These are phyloP conservation scores for Fusarium protoensiforme DNA, from an alignment of 2,329 filamentous ascomycete species.

Conservation along the genomic window DNA sequence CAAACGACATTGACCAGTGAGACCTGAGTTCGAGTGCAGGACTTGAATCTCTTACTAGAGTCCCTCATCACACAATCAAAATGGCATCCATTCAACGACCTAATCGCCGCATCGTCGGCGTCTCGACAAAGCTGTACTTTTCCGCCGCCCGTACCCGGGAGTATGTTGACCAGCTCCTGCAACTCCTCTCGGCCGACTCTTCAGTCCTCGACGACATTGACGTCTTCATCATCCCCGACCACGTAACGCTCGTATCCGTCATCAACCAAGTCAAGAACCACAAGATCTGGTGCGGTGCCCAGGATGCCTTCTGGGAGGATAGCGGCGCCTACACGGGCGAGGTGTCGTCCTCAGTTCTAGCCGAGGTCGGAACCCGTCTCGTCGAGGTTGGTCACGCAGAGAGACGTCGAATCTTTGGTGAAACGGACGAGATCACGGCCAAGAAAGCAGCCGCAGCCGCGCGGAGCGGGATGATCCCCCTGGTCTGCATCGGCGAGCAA, in stretches of 20 bases:
- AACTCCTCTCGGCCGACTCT: conserved; percentile 55
- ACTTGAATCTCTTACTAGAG: neutral
- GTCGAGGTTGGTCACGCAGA: conserved; percentile 88
- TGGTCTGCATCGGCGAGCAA: conserved; percentile 84
- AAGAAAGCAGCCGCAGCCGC: conserved; percentile 76
- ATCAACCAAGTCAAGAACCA: conserved; percentile 58
- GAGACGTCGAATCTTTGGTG: conserved; percentile 75
- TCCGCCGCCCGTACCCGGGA: conserved; percentile 69
- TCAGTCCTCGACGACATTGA: conserved; percentile 65
- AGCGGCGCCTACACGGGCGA: conserved; percentile 82
- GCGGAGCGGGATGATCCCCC: conserved; percentile 76
- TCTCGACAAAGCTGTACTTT: conserved; percentile 86
- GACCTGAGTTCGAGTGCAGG: too few relatives aligned
- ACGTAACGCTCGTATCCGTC: conserved; percentile 71
- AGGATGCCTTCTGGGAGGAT: conserved; percentile 79
- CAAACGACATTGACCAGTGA: neutral
- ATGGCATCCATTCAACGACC: conserved; percentile 45
- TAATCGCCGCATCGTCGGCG: conserved; percentile 72
- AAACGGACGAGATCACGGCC: conserved; percentile 76
- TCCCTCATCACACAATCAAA: neutral
- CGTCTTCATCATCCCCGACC: conserved; percentile 83
- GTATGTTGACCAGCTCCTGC: conserved; percentile 63
- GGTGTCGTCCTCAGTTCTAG: conserved; percentile 75
- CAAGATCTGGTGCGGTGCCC: conserved; percentile 72
- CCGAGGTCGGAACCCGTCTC: conserved; percentile 74